Percentiles rank a stretch among this genome's conserved stretches.
Conservation (phyloP, 169 alveolate species). For the Amoebophrya sp. region DNA sequence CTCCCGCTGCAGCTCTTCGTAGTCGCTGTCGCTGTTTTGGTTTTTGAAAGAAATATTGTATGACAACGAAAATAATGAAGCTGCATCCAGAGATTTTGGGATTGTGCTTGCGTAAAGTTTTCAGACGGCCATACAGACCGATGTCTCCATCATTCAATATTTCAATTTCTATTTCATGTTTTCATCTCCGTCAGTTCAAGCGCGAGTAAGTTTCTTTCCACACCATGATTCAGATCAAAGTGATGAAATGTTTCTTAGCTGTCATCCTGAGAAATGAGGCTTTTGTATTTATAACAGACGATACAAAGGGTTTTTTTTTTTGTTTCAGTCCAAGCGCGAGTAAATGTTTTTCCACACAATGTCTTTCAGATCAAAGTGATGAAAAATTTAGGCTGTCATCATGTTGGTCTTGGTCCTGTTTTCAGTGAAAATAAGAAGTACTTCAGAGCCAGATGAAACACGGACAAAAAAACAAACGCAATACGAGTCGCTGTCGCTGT, state of each 20-base stretch:
- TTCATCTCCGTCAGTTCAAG: background rate
- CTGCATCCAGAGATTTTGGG: too few species aligned
- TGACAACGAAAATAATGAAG: too few species aligned
- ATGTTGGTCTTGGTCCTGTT: too few species aligned
- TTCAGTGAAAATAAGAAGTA: too few species aligned
- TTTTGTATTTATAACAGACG: too few species aligned
- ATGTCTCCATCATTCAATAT: too few species aligned
- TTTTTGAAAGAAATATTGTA: background rate
- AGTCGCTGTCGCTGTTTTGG: slow-evolving; percentile 10
- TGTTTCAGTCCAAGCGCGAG: slow-evolving; percentile 29
- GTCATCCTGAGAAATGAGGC: background rate
- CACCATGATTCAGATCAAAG: background rate
- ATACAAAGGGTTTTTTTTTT: too few species aligned
- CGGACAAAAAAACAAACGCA: background rate
- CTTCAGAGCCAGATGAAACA: too few species aligned
- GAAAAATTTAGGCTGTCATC: background rate
- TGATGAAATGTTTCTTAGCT: background rate
- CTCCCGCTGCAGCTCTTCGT: background rate
- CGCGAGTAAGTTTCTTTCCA: slow-evolving; percentile 10
- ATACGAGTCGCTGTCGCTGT: background rate
- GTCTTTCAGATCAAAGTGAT: background rate
- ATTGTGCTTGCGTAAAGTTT: too few species aligned
- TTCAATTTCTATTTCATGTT: too few species aligned
- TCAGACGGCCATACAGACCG: too few species aligned
- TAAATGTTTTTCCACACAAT: background rate